phyloP scores from a whole-genome alignment of 768 basidiomycete genomes.

The Amyloporia xantha region DNA sequence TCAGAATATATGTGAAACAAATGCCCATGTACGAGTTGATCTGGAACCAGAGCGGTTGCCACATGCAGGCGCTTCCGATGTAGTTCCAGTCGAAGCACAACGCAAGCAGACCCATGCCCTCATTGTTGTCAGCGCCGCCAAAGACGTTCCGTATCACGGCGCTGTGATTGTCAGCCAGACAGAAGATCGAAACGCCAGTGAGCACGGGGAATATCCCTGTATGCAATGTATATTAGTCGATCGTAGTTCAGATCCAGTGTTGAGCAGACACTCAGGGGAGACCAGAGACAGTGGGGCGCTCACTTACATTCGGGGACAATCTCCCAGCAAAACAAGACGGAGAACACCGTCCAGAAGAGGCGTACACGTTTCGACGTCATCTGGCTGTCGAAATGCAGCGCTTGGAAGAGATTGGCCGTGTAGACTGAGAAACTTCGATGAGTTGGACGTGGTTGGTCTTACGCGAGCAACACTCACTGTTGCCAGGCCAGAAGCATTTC shows the following conservation, averaged over 20 bases:
- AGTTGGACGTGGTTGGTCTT: not conserved
- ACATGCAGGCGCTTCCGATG: conserved; percentile 39
- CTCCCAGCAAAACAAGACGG: conserved; percentile 27
- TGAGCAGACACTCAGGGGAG: not conserved
- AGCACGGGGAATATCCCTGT: conserved; percentile 31
- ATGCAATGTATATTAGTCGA: conserved; percentile 30
- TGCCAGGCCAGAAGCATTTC: conserved; percentile 26
- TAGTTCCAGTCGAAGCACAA: conserved; percentile 60
- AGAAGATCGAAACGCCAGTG: conserved; percentile 31
- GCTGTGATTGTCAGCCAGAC: conserved; percentile 26
- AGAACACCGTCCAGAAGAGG: conserved; percentile 35
- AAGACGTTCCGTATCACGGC: conserved; percentile 21
- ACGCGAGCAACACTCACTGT: conserved; percentile 14
- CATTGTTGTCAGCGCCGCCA: conserved; percentile 39
- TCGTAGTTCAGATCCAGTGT: too few species aligned
- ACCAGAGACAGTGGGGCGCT: not conserved
- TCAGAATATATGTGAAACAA: conserved; percentile 26
- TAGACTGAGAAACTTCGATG: conserved; percentile 19
- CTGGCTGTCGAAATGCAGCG: conserved; percentile 30
- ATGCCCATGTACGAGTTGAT: conserved; percentile 22
- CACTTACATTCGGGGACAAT: conserved; percentile 35
- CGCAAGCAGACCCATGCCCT: conserved; percentile 54
- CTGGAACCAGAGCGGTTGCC: conserved; percentile 22
- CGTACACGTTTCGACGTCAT: conserved; percentile 32
- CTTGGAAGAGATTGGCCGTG: conserved; percentile 26